Percentiles rank a stretch among this genome's conserved stretches.
Evolutionary conservation across 352 stramenopile genomes (phyloP).

Genomic region (Globisporangium lucens): DNA sequence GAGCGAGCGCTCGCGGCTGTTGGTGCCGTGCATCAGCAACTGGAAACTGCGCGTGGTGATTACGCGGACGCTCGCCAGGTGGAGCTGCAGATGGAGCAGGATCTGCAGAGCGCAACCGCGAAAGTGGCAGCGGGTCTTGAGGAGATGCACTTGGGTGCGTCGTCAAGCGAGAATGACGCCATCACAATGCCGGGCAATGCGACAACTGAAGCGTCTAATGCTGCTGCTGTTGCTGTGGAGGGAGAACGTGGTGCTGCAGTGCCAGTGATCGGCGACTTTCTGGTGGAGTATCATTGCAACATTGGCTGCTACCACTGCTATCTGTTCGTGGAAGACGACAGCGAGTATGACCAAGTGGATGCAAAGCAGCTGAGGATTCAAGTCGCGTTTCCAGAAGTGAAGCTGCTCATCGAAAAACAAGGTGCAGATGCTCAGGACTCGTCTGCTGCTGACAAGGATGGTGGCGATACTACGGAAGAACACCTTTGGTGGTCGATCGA

Average conservation of each 20-base stretch:
- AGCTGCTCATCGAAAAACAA: conserved; percentile 18
- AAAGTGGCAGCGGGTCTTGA: conserved; percentile 7
- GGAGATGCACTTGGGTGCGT: conserved; percentile 5
- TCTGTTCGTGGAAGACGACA: conserved; percentile 26
- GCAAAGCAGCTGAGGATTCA: conserved; percentile 27
- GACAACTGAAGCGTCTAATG: conserved; percentile 16
- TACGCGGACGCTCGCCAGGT: conserved; percentile 25
- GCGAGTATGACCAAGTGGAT: conserved; percentile 20
- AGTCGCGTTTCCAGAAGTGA: conserved; percentile 37
- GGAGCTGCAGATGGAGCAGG: conserved; percentile 20
- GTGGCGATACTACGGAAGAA: not conserved
- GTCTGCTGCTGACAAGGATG: not conserved
- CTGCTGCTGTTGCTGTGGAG: not conserved
- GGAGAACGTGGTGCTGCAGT: conserved; percentile 4
- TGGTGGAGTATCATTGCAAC: conserved; percentile 79
- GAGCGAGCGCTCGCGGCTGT: conserved; percentile 29
- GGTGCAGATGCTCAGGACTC: not conserved
- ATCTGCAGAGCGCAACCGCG: conserved; percentile 9
- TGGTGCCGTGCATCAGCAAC: conserved; percentile 12
- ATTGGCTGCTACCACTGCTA: conserved; percentile 84
- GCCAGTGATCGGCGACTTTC: conserved; percentile 22
- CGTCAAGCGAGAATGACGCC: not conserved
- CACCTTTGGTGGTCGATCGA: conserved; percentile 41
- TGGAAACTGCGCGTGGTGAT: conserved; percentile 28
- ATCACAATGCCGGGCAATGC: conserved; percentile 5